Base-by-base conservation (phyloP, 345 rosid species). In the Syzygium aromaticum region DNA sequence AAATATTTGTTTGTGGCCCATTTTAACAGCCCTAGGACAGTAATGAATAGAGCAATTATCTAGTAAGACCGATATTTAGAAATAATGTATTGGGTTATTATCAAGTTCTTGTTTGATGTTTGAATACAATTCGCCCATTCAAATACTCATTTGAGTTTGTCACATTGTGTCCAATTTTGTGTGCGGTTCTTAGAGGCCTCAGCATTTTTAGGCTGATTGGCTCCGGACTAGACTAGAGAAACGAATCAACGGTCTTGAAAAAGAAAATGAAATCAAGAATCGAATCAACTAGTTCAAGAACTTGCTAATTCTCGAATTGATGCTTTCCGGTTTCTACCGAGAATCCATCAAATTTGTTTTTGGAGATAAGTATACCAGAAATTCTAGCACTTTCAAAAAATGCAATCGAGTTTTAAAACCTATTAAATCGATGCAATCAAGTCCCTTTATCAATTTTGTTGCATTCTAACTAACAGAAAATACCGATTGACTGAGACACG, bases 361-460 rank as follows among this genome's bases (percentile, higher is more conserved):
- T 9, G 19, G 7, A 5, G 0, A 33, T 19, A 73, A 19, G 1
- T 2, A 73, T 33, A 38, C 3, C 49, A 9, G 4, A 40, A 33
- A 3, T 9, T 4, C 4, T 5, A 1, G 10, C 16, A 67, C 2
- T 8, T 67, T 67, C 17, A 33, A 67, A 67, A 67, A 67, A 3
- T 5, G 5, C 73, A 61, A 13, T 13, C 8, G 7, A 61, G 1
- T n/a, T 13, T 14, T 0, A 30, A 28, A 16, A 16, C 11, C 15
- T 11, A 2, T 63, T 8, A 13, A 28, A n/a, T 28, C 0, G 1
- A 8, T 17, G 3, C 23, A 9, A 33, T 67, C 13, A 67, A 67
- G 0, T 17, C 25, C 1, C 3, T 33, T 0, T 3, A 73, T 9
- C 11, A 33, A 17, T 3, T 1, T 1, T 3, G 1, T 19, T 12